phyloP scores from a whole-genome alignment of 129 eudicot species.

The Saussurea involucrata region DNA sequence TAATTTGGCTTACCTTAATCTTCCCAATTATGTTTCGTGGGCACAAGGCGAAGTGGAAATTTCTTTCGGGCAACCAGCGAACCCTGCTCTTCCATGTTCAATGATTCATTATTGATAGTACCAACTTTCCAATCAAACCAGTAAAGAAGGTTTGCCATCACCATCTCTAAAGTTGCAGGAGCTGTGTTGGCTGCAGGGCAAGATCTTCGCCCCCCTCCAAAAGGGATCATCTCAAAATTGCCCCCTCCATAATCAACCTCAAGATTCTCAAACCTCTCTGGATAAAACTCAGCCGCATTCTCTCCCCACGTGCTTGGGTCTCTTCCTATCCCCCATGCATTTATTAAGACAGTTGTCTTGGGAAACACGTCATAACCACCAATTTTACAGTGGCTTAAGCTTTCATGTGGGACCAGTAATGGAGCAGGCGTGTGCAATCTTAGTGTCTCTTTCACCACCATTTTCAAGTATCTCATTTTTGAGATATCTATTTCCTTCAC shows the following conservation, averaged over 20 bases:
- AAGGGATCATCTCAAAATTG: slow-evolving; percentile 18
- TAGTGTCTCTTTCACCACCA: slow-evolving; percentile 57
- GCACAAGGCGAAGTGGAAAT: slow-evolving; percentile 21
- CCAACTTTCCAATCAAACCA: slow-evolving; percentile 26
- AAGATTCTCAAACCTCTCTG: slow-evolving; percentile 20
- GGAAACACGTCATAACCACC: slow-evolving; percentile 16
- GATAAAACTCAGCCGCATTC: slow-evolving; percentile 15
- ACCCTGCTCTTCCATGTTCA: slow-evolving; percentile 23
- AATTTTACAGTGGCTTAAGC: slow-evolving; percentile 6
- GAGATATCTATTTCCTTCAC: slow-evolving; percentile 32
- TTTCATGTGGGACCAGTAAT: slow-evolving; percentile 37
- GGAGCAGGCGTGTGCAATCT: slow-evolving; percentile 48
- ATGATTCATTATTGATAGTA: slow-evolving; percentile 1
- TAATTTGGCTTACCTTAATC: background rate
- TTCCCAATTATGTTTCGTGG: slow-evolving; percentile 11
- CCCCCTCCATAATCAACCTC: slow-evolving; percentile 16
- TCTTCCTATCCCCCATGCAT: slow-evolving; percentile 29
- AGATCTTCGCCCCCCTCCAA: slow-evolving; percentile 19
- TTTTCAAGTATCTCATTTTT: slow-evolving; percentile 55
- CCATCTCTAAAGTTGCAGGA: background rate
- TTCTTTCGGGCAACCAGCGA: slow-evolving; percentile 14
- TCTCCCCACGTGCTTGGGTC: slow-evolving; percentile 12
- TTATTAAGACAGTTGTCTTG: background rate
- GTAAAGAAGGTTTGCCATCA: slow-evolving; percentile 16
- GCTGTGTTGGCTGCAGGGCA: slow-evolving; percentile 14